A percentile compares a stretch with the other conserved stretches of the same genome.
phyloP scores from a whole-genome alignment of 768 basidiomycete genomes.

The Termitomyces sp. region DNA sequence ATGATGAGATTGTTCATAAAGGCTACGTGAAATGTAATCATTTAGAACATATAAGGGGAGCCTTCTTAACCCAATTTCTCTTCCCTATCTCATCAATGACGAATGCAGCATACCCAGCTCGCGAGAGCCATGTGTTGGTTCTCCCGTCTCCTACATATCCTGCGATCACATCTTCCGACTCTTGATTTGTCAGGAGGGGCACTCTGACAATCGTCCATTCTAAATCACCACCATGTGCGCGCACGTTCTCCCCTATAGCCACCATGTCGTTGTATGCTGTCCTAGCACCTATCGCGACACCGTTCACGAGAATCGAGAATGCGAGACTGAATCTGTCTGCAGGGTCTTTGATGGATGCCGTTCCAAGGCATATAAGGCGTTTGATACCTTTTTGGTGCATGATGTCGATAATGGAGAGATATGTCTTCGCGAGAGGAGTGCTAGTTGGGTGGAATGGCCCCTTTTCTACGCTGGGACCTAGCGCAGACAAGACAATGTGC shows the following conservation, averaged over 20 bases:
- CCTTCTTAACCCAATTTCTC: slow-evolving; percentile 54
- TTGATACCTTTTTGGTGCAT: slow-evolving; percentile 50
- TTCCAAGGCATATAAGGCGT: slow-evolving; percentile 63
- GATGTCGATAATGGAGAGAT: slow-evolving; percentile 44
- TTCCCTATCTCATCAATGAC: slow-evolving; percentile 50
- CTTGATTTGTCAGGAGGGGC: slow-evolving; percentile 50
- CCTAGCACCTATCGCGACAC: slow-evolving; percentile 36
- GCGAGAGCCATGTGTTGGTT: slow-evolving; percentile 42
- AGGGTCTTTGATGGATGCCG: slow-evolving; percentile 57
- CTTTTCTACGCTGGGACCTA: slow-evolving; percentile 42
- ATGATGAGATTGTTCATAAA: neutral
- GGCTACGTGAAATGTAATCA: neutral
- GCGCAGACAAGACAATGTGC: slow-evolving; percentile 59
- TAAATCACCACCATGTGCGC: slow-evolving; percentile 40
- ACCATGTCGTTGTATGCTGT: slow-evolving; percentile 67
- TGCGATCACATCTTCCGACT: slow-evolving; percentile 40
- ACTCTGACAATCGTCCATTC: slow-evolving; percentile 72
- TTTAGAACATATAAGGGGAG: slow-evolving; percentile 33
- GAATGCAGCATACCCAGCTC: slow-evolving; percentile 58
- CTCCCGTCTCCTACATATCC: slow-evolving; percentile 68
- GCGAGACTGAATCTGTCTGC: slow-evolving; percentile 49
- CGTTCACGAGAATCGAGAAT: slow-evolving; percentile 38
- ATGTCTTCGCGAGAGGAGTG: slow-evolving; percentile 60
- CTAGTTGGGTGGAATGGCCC: slow-evolving; percentile 35
- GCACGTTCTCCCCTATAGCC: slow-evolving; percentile 52